A percentile compares a stretch with the other conserved stretches of the same genome.
Conservation (phyloP, 805 yeast genomes). For the Tetrapisispora nanseiensis region DNA sequence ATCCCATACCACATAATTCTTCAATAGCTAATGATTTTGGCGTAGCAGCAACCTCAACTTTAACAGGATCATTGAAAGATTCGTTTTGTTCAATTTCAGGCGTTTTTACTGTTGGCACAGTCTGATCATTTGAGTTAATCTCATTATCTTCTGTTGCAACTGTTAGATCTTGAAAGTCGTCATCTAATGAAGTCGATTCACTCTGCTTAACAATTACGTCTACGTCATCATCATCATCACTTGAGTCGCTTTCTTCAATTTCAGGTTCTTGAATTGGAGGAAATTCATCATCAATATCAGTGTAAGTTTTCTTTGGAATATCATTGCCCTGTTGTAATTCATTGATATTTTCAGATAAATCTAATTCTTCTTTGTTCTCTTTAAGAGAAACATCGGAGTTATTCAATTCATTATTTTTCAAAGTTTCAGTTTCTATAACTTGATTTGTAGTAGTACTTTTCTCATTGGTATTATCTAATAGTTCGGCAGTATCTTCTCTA, state of each 20-base stretch:
- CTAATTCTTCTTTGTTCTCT: neutral
- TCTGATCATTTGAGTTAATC: slow-evolving; percentile 11
- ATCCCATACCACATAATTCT: slow-evolving; percentile 86
- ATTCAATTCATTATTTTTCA: neutral
- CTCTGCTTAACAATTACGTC: slow-evolving; percentile 12
- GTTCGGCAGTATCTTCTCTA: slow-evolving; percentile 54
- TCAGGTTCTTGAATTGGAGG: slow-evolving; percentile 54
- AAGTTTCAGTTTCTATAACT: neutral
- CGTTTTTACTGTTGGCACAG: slow-evolving; percentile 8
- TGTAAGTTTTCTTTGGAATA: neutral
- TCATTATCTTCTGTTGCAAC: slow-evolving; percentile 26
- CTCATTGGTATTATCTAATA: slow-evolving; percentile 24
- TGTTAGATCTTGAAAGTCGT: slow-evolving; percentile 36
- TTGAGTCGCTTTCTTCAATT: slow-evolving; percentile 42
- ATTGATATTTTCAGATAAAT: slow-evolving; percentile 10
- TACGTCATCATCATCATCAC: slow-evolving; percentile 33
- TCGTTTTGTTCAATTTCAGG: neutral
- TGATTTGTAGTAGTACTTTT: slow-evolving; percentile 8
- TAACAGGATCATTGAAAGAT: neutral
- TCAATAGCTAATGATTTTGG: slow-evolving; percentile 53
- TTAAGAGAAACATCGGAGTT: neutral
- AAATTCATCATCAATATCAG: slow-evolving; percentile 37
- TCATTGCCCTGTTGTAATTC: slow-evolving; percentile 10
- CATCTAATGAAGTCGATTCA: slow-evolving; percentile 23
- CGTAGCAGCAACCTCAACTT: slow-evolving; percentile 31